phyloP scores from a whole-genome alignment of 192 early-diverging fungal genomes.

The Backusella liffmaniae region DNA sequence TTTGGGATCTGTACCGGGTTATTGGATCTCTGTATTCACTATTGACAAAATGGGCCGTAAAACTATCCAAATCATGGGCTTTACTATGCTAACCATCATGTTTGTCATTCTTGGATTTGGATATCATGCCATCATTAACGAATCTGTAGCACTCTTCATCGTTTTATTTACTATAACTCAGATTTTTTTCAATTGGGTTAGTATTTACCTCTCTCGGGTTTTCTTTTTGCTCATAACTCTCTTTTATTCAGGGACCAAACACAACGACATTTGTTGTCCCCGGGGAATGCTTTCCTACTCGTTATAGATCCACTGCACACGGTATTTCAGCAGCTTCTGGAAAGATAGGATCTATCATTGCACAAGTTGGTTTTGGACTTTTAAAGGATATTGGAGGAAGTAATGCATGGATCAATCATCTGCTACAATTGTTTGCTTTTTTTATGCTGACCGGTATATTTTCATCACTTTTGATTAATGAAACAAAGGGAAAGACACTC shows the following conservation, averaged over 20 bases:
- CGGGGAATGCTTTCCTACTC: slow-evolving; percentile 81
- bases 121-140: slow-evolving; percentile 63
- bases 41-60: slow-evolving; percentile 91
- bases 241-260: slow-evolving; percentile 72
- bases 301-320: slow-evolving; percentile 77
- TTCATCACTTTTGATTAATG: slow-evolving; percentile 65
- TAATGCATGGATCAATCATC: slow-evolving; percentile 56
- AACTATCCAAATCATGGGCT: slow-evolving; percentile 92
- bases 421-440: slow-evolving; percentile 71
- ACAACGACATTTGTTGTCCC: slow-evolving; percentile 86
- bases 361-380: slow-evolving; percentile 68
- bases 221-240: not conserved
- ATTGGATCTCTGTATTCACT: slow-evolving; percentile 90
- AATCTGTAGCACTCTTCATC: slow-evolving; percentile 57
- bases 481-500: slow-evolving; percentile 75
- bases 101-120: slow-evolving; percentile 74
- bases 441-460: slow-evolving; percentile 75
- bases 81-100: slow-evolving; percentile 70
- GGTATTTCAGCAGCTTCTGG: slow-evolving; percentile 81
- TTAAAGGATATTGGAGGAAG: slow-evolving; percentile 72
- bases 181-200: slow-evolving; percentile 85
- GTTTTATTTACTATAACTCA: slow-evolving; percentile 65
- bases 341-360: slow-evolving; percentile 77
- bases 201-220: not conserved
- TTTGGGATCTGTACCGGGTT: slow-evolving; percentile 88